A percentile compares a stretch with the other conserved stretches of the same genome.
phyloP scores from a whole-genome alignment of 208 protist genomes.

The Phytomonas sp. region DNA sequence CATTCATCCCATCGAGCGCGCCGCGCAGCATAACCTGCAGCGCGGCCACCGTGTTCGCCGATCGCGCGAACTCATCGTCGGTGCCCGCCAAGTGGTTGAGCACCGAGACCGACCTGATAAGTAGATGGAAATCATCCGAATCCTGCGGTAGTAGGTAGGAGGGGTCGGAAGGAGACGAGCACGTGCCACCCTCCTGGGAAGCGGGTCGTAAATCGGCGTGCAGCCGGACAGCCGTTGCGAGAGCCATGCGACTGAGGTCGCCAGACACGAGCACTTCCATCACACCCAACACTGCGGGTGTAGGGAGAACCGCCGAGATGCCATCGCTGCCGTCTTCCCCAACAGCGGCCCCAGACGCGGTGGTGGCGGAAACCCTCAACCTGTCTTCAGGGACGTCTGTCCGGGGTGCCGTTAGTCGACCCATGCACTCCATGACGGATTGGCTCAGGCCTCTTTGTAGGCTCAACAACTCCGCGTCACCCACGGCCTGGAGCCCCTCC shows the following conservation, averaged over 20 bases:
- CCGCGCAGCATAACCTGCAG: constrained; percentile 47
- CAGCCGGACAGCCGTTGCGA: constrained; percentile 54
- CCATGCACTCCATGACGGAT: constrained; percentile 35
- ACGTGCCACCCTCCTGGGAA: not conserved
- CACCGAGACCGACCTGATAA: constrained; percentile 36
- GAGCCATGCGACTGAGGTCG: constrained; percentile 41
- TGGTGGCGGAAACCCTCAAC: constrained; percentile 5
- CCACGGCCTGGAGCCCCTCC: constrained; percentile 39
- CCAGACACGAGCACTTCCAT: constrained; percentile 42
- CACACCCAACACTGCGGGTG: constrained; percentile 39
- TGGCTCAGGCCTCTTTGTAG: constrained; percentile 36
- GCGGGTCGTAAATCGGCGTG: constrained; percentile 26
- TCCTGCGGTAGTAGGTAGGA: constrained; percentile 20
- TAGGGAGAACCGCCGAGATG: constrained; percentile 29
- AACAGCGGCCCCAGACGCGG: constrained; percentile 1
- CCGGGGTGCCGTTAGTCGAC: constrained; percentile 36
- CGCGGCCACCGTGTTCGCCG: constrained; percentile 62
- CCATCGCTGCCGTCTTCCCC: constrained; percentile 2
- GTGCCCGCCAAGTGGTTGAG: constrained; percentile 33
- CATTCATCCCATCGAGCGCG: constrained; percentile 22
- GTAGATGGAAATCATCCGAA: constrained; percentile 35
- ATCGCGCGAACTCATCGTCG: constrained; percentile 37
- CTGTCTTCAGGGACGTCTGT: constrained; percentile 19
- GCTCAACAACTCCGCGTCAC: constrained; percentile 21
- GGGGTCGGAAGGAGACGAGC: not conserved